A percentile compares a stretch with the other conserved stretches of the same genome.
phyloP scores from a whole-genome alignment of 2,329 filamentous ascomycete genomes.

The Rugonectria rugulosa region DNA sequence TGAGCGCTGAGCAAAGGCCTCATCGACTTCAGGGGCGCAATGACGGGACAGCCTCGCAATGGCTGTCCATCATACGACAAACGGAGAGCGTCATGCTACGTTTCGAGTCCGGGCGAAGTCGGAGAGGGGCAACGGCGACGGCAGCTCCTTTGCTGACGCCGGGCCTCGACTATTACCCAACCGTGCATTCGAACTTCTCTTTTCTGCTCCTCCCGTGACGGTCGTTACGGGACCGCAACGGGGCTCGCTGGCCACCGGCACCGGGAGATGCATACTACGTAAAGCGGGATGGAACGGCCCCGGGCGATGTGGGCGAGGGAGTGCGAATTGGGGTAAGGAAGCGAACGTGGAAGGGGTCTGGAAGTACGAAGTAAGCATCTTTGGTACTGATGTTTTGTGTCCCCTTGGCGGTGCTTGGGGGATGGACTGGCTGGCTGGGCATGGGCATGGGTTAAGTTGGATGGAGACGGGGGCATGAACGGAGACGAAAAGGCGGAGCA shows the following conservation, averaged over 20 bases:
- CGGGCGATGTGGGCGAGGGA: constrained; percentile 16
- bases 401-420: constrained; percentile 13
- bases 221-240: constrained; percentile 25
- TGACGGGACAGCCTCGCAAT: constrained; percentile 22
- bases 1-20: constrained; percentile 5
- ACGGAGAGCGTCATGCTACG: constrained; percentile 29
- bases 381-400: constrained; percentile 3
- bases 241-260: constrained; percentile 27
- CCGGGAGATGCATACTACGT: constrained; percentile 29
- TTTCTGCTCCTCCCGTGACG: constrained; percentile 33
- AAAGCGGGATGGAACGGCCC: constrained; percentile 25
- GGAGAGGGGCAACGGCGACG: constrained; percentile 22
- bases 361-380: constrained; percentile 17
- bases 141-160: constrained; percentile 25
- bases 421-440: constrained; percentile 19
- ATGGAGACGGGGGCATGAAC: constrained; percentile 11
- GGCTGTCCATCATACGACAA: constrained; percentile 35
- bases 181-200: constrained; percentile 28
- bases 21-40: constrained; percentile 21
- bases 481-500: constrained; percentile 16
- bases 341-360: constrained; percentile 30
- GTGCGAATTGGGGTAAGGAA: constrained; percentile 4
- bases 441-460: constrained; percentile 3
- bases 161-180: constrained; percentile 33
- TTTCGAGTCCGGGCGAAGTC: constrained; percentile 32